These are phyloP conservation scores for Prinsepia uniflora DNA, from an alignment of 306 rosid species.

Conservation along the genomic window DNA sequence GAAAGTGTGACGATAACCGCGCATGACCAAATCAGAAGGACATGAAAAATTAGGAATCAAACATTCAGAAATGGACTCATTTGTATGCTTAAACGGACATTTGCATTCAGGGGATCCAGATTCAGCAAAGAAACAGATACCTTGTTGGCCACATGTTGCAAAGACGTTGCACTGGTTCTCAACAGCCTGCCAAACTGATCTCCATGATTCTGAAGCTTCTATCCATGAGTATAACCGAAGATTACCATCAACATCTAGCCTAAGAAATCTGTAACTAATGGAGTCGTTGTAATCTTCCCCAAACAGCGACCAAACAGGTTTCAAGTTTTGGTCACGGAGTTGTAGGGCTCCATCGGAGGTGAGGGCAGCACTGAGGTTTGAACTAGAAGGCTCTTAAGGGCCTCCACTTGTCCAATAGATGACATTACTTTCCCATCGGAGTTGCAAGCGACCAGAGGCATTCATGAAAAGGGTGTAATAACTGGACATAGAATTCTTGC, in stretches of 20 bases:
- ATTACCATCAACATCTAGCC: conserved; percentile 79
- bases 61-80: conserved; percentile 40
- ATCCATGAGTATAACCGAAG: conserved; percentile 72
- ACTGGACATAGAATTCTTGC: conserved; percentile 46
- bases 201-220: conserved; percentile 53
- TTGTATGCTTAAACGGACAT: conserved; percentile 49
- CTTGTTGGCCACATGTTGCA: conserved; percentile 62
- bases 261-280: conserved; percentile 51
- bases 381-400: conserved; percentile 34
- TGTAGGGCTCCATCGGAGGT: conserved; percentile 58
- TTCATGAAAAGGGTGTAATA: conserved; percentile 63
- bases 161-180: conserved; percentile 81
- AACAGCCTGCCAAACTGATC: conserved; percentile 80
- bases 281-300: conserved; percentile 70
- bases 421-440: conserved; percentile 61
- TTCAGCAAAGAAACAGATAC: conserved; percentile 50
- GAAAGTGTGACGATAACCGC: conserved; percentile 30
- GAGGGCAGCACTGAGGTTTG: conserved; percentile 54
- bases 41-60: conserved; percentile 45
- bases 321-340: conserved; percentile 38
- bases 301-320: conserved; percentile 67
- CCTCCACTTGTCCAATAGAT: conserved; percentile 62
- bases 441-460: conserved; percentile 59
- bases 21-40: conserved; percentile 38
- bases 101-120: conserved; percentile 49